These are phyloP conservation scores for Scleromitrula shiraiana DNA, from an alignment of 2,329 filamentous ascomycete genomes.

Conservation along the genomic window DNA sequence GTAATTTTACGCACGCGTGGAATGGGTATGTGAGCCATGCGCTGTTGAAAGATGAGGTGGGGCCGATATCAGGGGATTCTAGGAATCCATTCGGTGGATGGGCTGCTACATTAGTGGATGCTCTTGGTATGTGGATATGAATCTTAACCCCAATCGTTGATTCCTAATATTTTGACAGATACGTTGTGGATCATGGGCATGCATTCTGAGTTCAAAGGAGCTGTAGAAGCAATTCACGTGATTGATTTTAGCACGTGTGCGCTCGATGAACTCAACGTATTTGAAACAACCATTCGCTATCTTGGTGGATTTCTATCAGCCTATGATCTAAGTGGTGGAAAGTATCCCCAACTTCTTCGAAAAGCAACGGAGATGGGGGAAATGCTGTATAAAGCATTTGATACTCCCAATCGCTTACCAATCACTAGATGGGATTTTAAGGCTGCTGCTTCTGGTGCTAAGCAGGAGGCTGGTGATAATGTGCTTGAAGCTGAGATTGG, in stretches of 20 bases:
- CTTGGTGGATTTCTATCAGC: slow-evolving; percentile 32
- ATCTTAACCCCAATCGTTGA: too few relatives aligned
- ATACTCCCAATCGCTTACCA: slow-evolving; percentile 46
- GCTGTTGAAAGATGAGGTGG: slow-evolving; percentile 79
- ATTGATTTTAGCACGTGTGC: slow-evolving; percentile 36
- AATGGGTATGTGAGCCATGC: slow-evolving; percentile 69
- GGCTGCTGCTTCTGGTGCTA: slow-evolving; percentile 44
- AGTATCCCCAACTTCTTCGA: slow-evolving; percentile 22
- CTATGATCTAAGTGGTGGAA: slow-evolving; percentile 28
- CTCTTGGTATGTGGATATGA: slow-evolving; percentile 1
- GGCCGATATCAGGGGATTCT: slow-evolving; percentile 56
- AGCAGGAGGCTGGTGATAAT: slow-evolving; percentile 47
- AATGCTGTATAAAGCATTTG: slow-evolving; percentile 35
- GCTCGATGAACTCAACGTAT: slow-evolving; percentile 26
- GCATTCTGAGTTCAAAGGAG: slow-evolving; percentile 60
- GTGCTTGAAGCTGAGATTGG: slow-evolving; percentile 48
- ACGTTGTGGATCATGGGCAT: slow-evolving; percentile 80
- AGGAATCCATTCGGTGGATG: slow-evolving; percentile 82
- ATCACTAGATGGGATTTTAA: slow-evolving; percentile 31
- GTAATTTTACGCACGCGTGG: slow-evolving; percentile 47
- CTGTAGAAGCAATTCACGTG: slow-evolving; percentile 53
- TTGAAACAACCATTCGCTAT: slow-evolving; percentile 34
- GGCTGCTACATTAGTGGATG: slow-evolving; percentile 77
- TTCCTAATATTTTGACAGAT: slow-evolving; percentile 45
- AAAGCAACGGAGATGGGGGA: slow-evolving; percentile 29